phyloP scores from a whole-genome alignment of 163 green algal species.

The Chloromonas sp. region DNA sequence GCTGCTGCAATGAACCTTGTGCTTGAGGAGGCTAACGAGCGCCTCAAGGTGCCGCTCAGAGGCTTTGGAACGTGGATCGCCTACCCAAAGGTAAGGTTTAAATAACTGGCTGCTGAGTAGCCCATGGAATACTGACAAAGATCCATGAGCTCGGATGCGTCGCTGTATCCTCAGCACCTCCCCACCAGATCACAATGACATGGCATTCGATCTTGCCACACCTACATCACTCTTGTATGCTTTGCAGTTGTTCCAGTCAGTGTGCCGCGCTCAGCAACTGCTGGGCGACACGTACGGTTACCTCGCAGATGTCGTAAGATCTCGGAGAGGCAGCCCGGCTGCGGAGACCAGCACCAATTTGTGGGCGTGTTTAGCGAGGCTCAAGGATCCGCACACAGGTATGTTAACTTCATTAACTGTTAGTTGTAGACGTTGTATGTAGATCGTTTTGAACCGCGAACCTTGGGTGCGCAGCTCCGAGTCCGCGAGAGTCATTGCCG shows the following conservation, averaged over 20 bases:
- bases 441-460: too few species aligned
- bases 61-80: slow-evolving; percentile 25
- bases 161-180: too few species aligned
- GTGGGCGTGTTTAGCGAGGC: slow-evolving; percentile 37
- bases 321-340: neutral
- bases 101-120: neutral
- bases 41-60: slow-evolving; percentile 48
- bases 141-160: too few species aligned
- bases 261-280: slow-evolving; percentile 28
- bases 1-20: slow-evolving; percentile 44
- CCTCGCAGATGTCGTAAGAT: slow-evolving; percentile 11
- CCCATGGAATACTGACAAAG: neutral
- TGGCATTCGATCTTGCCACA: too few species aligned
- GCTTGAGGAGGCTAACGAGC: slow-evolving; percentile 48
- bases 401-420: neutral
- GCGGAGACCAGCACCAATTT: slow-evolving; percentile 24
- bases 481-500: too few species aligned
- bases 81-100: slow-evolving; percentile 22
- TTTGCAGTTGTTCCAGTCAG: slow-evolving; percentile 22
- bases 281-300: slow-evolving; percentile 28
- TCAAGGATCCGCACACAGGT: slow-evolving; percentile 37
- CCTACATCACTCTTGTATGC: neutral
- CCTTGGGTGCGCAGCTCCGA: too few species aligned
- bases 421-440: too few species aligned
- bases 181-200: too few species aligned